These are phyloP conservation scores for Condylostoma magnum DNA, from an alignment of 169 alveolate genomes.

Conservation along the genomic window DNA sequence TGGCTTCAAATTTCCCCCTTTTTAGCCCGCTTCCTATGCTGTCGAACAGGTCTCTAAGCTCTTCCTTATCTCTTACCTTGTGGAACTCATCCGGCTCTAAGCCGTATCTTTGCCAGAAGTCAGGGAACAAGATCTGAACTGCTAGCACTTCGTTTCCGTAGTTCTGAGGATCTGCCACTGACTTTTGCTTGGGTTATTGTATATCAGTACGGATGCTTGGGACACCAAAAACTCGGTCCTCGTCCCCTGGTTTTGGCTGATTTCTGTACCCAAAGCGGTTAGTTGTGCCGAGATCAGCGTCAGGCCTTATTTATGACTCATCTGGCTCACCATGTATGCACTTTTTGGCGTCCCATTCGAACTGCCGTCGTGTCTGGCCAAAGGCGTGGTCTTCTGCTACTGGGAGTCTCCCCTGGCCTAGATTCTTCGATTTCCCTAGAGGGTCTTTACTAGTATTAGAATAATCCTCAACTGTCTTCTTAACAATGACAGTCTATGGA, in stretches of 20 bases:
- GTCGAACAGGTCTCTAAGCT: slow-evolving; percentile 61
- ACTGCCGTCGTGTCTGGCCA: slow-evolving; percentile 49
- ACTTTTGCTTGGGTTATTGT: slow-evolving; percentile 45
- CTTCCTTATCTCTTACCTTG: slow-evolving; percentile 55
- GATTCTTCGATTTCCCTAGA: slow-evolving; percentile 69
- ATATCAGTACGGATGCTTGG: slow-evolving; percentile 78
- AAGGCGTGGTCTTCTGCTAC: slow-evolving; percentile 38
- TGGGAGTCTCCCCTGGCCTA: slow-evolving; percentile 50
- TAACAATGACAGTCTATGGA: slow-evolving; percentile 74
- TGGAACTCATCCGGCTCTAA: slow-evolving; percentile 55
- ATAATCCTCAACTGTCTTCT: slow-evolving; percentile 75
- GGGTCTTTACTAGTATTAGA: slow-evolving; percentile 59
- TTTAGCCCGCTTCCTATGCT: slow-evolving; percentile 58
- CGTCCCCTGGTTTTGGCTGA: slow-evolving; percentile 60
- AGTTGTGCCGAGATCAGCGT: slow-evolving; percentile 70
- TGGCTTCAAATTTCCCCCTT: slow-evolving; percentile 70
- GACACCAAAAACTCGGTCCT: slow-evolving; percentile 67
- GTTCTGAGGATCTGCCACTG: slow-evolving; percentile 77
- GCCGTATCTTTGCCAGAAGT: slow-evolving; percentile 64
- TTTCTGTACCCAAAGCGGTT: slow-evolving; percentile 70
- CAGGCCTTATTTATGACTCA: slow-evolving; percentile 65
- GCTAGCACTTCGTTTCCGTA: slow-evolving; percentile 85
- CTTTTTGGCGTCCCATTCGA: slow-evolving; percentile 72
- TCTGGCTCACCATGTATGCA: slow-evolving; percentile 73
- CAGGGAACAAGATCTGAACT: slow-evolving; percentile 67